Evolutionary conservation across 2,329 filamentous ascomycete genomes (phyloP), one percentile per base, ranked within the genome.

Genomic region (Ophiosphaerella herpotricha): DNA sequence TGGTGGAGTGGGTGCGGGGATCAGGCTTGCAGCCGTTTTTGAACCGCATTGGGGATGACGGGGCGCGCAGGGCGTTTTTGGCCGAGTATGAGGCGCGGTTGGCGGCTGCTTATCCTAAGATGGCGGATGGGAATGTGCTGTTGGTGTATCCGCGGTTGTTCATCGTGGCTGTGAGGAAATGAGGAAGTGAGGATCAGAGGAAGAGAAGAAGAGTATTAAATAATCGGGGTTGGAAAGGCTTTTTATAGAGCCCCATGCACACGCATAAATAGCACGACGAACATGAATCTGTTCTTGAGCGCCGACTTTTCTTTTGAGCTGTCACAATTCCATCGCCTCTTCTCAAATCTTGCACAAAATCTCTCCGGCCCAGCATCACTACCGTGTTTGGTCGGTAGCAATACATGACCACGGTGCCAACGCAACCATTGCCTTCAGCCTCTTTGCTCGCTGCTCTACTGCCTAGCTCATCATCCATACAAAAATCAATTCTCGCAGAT

Each of bases 1-100:
- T 86, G 36, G 78, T 85, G 5, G 82, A 85, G 63, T 86, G 83
- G 83, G 79, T 85, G 3, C 80, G 78, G 55, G 80, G 81, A 0
- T 84, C 81, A 0, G 83, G 82, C 0, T 61, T 86, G 56, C 74
- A 77, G 56, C 83, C 83, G 0, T 86, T 77, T 57, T 44, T 85
- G 46, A 75, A 84, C 39, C 70, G 74, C 3, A 70, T 85, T 33
- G 64, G 68, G 1, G 66, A 70, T 2, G 74, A 79, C 29, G 57
- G 24, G 16, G 55, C 44, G 41, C 75, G 69, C 50, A 64, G 73
- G 8, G 74, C 40, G 1, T 85, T 79, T 56, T 50, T 84, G 44
- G 46, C 63, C 0, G 73, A 72, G 35, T 86, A 85, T 63, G 52
- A 80, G 60, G 62, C 53, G 24, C 65, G 70, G 4, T 39, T 85